Percentiles rank a stretch among this genome's conserved stretches.
Conservation (phyloP, 352 stramenopile genomes). For the Stephanocyclus meneghinianus region DNA sequence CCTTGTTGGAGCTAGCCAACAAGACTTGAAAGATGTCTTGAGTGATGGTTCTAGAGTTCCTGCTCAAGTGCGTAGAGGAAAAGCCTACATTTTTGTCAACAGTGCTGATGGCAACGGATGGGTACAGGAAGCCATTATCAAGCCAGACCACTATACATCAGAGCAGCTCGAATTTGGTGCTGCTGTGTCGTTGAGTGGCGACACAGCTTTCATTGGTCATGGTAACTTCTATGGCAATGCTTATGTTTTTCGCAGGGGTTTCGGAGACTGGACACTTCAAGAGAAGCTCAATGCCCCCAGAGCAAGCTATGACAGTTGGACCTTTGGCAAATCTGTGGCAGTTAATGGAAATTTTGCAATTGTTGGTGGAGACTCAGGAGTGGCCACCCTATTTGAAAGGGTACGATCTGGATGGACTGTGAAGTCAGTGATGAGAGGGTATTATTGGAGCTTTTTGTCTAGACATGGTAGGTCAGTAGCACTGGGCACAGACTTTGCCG, state of each 20-base stretch:
- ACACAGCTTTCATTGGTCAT: slow-evolving; percentile 14
- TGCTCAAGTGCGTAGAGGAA: neutral
- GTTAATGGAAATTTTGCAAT: neutral
- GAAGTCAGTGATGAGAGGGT: too few species aligned
- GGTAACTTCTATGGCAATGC: neutral
- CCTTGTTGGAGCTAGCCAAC: neutral
- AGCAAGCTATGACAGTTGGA: neutral
- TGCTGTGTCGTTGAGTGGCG: neutral
- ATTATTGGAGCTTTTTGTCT: neutral
- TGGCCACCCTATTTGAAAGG: neutral
- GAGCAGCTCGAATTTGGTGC: neutral
- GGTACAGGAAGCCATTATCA: neutral
- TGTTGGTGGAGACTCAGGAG: neutral
- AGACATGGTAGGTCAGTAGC: neutral
- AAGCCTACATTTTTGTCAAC: slow-evolving; percentile 1
- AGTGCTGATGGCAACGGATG: neutral
- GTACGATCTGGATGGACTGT: neutral
- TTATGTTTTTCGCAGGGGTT: neutral
- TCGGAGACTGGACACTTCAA: neutral
- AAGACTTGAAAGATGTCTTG: neutral
- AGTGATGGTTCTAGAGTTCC: too few species aligned
- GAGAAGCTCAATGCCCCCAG: neutral
- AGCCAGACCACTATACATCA: neutral
- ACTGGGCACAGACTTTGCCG: too few species aligned
- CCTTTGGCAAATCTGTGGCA: neutral